A percentile compares a stretch with the other conserved stretches of the same genome.
These are phyloP conservation scores for Dalbergia oliveri DNA, from an alignment of 306 rosid species.

Conservation along the genomic window DNA sequence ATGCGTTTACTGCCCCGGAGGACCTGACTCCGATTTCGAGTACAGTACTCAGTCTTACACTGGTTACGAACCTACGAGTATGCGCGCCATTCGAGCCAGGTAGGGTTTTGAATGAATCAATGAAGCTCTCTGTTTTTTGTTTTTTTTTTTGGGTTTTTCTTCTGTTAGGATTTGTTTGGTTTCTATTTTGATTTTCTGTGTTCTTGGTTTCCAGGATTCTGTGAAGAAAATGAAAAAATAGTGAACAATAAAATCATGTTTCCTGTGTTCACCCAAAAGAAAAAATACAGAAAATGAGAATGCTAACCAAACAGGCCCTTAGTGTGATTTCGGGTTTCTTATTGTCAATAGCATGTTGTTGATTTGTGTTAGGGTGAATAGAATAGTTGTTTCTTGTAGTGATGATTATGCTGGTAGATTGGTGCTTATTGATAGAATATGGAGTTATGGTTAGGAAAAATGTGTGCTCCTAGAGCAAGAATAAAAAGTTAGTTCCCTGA, in stretches of 20 bases:
- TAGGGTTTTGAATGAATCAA: conserved; percentile 23
- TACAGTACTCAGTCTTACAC: conserved; percentile 97
- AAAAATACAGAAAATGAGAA: too few relatives aligned
- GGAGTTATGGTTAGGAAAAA: background rate
- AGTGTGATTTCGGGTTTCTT: too few relatives aligned
- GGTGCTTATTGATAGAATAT: background rate
- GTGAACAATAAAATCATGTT: too few relatives aligned
- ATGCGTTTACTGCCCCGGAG: conserved; percentile 96
- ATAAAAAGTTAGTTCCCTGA: background rate
- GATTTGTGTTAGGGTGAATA: background rate
- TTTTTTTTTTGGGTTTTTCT: background rate
- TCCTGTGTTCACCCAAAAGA: too few relatives aligned
- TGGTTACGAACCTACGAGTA: conserved; percentile 98
- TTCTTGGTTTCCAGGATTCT: too few relatives aligned
- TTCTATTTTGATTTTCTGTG: too few relatives aligned
- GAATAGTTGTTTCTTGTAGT: background rate
- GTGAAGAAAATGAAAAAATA: too few relatives aligned
- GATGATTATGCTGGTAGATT: background rate
- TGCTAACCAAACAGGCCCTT: too few relatives aligned
- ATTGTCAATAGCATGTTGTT: background rate
- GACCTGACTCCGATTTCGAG: conserved; percentile 97
- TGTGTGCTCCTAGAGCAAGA: background rate
- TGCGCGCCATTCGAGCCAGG: conserved; percentile 99
- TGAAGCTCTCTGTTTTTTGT: background rate
- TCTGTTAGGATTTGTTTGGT: background rate